Evolutionary conservation across 805 yeast species (phyloP).

Genomic region (Myxozyma kluyveri): DNA sequence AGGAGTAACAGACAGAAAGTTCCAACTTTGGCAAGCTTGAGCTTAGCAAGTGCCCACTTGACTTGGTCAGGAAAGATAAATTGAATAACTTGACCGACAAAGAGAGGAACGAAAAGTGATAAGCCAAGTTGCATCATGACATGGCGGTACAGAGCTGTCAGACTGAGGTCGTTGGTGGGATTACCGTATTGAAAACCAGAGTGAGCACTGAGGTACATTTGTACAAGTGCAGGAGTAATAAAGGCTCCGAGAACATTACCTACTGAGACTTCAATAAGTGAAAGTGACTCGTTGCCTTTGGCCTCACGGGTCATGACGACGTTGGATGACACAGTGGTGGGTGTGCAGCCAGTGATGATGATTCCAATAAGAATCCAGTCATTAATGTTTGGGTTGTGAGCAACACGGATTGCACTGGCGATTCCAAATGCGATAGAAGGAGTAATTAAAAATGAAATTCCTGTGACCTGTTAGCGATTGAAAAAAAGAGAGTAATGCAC

Average conservation of each 20-base stretch:
- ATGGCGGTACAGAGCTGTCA: conserved; percentile 56
- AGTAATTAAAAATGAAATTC: conserved; percentile 69
- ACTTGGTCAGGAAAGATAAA: conserved; percentile 64
- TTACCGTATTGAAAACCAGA: conserved; percentile 71
- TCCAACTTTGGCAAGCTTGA: conserved; percentile 68
- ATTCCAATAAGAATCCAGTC: conserved; percentile 79
- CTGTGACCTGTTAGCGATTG: not conserved
- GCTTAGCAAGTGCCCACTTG: conserved; percentile 56
- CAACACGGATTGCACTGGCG: conserved; percentile 59
- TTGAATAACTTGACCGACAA: conserved; percentile 84
- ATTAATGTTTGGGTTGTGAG: conserved; percentile 59
- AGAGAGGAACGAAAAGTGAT: conserved; percentile 77
- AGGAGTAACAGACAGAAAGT: conserved; percentile 74
- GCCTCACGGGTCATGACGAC: conserved; percentile 90
- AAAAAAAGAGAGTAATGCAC: not conserved
- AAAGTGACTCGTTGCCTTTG: conserved; percentile 73
- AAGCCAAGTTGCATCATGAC: conserved; percentile 88
- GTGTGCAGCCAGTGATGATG: conserved; percentile 80
- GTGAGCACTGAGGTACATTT: conserved; percentile 57
- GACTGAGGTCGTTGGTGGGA: conserved; percentile 55
- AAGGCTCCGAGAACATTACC: conserved; percentile 86
- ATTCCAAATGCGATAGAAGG: conserved; percentile 70
- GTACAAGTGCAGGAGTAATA: conserved; percentile 79
- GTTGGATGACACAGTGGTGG: conserved; percentile 88
- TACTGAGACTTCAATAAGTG: conserved; percentile 79